Percentiles rank a stretch among this genome's conserved stretches.
Conservation (phyloP, 768 basidiomycete species). For the Xanthoconium purpureum region DNA sequence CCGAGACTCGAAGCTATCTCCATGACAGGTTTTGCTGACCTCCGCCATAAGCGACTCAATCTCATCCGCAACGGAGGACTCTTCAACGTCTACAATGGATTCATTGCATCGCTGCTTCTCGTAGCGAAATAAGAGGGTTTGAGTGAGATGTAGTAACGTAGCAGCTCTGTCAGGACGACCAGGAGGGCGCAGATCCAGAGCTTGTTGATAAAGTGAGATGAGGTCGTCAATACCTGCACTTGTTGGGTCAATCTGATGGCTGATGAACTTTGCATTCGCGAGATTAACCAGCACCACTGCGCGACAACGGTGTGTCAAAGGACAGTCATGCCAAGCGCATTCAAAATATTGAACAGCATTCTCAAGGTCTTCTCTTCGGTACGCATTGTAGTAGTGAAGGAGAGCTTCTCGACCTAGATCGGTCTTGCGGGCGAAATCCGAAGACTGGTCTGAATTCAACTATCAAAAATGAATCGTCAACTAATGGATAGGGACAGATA, state of each 20-base stretch:
- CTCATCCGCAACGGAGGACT: neutral
- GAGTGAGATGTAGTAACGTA: neutral
- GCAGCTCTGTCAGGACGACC: neutral
- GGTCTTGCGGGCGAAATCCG: neutral
- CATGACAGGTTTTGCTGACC: neutral
- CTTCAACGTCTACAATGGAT: neutral
- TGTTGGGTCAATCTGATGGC: neutral
- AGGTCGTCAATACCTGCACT: neutral
- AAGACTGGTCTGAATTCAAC: neutral
- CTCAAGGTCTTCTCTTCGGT: neutral
- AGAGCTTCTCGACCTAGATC: neutral
- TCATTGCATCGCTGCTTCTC: neutral
- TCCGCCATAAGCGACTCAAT: neutral
- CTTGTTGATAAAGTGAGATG: neutral
- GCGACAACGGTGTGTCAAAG: neutral
- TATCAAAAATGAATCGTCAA: neutral
- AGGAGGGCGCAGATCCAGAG: neutral
- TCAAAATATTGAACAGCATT: neutral
- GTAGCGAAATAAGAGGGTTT: neutral
- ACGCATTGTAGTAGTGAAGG: neutral
- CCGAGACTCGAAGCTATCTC: neutral
- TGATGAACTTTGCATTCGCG: neutral
- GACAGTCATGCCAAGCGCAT: neutral
- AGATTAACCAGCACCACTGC: neutral
- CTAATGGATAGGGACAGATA: neutral